phyloP scores from a whole-genome alignment of 225 moss, liverwort and hornwort species.

The Lunularia cruciata region DNA sequence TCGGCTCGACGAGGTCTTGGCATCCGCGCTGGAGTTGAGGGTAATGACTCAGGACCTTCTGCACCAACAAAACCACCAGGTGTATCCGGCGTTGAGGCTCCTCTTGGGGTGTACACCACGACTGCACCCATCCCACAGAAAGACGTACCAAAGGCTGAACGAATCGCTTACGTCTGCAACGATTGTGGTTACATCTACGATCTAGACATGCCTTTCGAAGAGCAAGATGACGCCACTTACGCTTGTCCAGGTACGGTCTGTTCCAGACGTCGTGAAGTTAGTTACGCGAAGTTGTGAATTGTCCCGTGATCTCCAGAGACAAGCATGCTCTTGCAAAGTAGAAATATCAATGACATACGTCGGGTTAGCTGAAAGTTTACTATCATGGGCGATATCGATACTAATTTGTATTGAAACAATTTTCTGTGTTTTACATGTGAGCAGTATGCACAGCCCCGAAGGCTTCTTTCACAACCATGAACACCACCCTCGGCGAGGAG shows the following conservation, averaged over 20 bases:
- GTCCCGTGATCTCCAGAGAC: no score
- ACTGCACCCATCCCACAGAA: slow-evolving; percentile 56
- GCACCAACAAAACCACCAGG: slow-evolving; percentile 41
- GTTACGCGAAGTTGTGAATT: no score
- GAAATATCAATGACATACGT: no score
- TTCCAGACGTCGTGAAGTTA: no score
- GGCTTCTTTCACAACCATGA: slow-evolving; percentile 37
- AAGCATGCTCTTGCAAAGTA: no score
- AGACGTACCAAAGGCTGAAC: slow-evolving; percentile 34
- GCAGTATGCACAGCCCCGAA: slow-evolving; percentile 58
- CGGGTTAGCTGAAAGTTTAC: no score
- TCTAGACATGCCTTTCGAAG: slow-evolving; percentile 49
- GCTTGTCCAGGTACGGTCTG: slow-evolving; percentile 53
- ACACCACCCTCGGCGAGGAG: slow-evolving; percentile 36
- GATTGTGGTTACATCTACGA: slow-evolving; percentile 69
- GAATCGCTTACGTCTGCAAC: slow-evolving; percentile 64
- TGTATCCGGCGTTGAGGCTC: slow-evolving; percentile 33
- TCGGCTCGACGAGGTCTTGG: slow-evolving; percentile 7
- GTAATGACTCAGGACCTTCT: slow-evolving; percentile 18
- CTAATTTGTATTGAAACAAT: no score
- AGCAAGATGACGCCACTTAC: slow-evolving; percentile 35
- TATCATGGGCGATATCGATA: no score
- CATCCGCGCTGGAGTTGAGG: slow-evolving; percentile 6
- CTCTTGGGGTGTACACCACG: slow-evolving; percentile 33
- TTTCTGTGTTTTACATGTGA: no score